These are phyloP conservation scores for Dipsacomyces acuminosporus DNA, from an alignment of 371 early-diverging fungal genomes.

Conservation along the genomic window DNA sequence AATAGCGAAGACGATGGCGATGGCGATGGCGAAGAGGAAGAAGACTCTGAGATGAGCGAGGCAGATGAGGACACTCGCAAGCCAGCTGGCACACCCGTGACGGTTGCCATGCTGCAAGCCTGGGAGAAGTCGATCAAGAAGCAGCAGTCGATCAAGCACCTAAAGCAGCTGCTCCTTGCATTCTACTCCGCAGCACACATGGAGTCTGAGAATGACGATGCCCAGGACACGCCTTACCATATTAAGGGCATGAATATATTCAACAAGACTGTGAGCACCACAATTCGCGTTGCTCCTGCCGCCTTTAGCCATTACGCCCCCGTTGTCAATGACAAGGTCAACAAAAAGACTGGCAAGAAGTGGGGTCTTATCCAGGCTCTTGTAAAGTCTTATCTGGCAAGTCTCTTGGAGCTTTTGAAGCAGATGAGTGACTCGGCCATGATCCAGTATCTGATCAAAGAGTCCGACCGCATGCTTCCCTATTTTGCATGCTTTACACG, in stretches of 20 bases:
- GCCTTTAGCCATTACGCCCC: slow-evolving; percentile 57
- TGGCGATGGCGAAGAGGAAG: slow-evolving; percentile 44
- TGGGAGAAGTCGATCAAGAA: slow-evolving; percentile 65
- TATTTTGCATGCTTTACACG: slow-evolving; percentile 81
- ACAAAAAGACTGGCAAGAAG: slow-evolving; percentile 53
- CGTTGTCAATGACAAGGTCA: slow-evolving; percentile 51
- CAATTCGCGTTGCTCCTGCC: slow-evolving; percentile 55
- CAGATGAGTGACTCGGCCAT: slow-evolving; percentile 77
- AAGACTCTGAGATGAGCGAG: slow-evolving; percentile 39
- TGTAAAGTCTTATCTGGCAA: slow-evolving; percentile 73
- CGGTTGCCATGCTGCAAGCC: slow-evolving; percentile 60
- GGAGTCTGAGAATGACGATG: slow-evolving; percentile 62
- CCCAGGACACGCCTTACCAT: slow-evolving; percentile 53
- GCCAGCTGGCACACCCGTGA: slow-evolving; percentile 47
- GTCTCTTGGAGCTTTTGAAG: slow-evolving; percentile 62
- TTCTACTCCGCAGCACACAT: slow-evolving; percentile 77
- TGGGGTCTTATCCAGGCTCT: slow-evolving; percentile 69
- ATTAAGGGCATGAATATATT: slow-evolving; percentile 72
- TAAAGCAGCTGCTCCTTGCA: slow-evolving; percentile 70
- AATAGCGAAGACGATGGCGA: slow-evolving; percentile 54
- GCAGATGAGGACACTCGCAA: slow-evolving; percentile 30
- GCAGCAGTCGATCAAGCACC: slow-evolving; percentile 54
- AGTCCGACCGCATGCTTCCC: slow-evolving; percentile 65
- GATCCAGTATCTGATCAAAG: slow-evolving; percentile 72
- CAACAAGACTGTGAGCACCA: slow-evolving; percentile 67